phyloP scores from a whole-genome alignment of 345 rosid species.

The Rhodamnia argentea region DNA sequence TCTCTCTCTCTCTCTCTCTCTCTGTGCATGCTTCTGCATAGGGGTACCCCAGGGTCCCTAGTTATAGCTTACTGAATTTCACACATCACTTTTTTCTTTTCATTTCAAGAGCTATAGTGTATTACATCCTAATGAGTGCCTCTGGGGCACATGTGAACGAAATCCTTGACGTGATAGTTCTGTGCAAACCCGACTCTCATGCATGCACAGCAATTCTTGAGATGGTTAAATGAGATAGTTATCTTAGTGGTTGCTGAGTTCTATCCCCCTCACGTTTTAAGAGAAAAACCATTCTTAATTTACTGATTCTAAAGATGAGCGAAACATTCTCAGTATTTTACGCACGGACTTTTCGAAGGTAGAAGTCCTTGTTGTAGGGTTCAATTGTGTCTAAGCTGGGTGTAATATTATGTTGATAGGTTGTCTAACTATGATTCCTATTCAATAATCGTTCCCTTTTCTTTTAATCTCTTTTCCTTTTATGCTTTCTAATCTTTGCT shows the following conservation, averaged over 20 bases:
- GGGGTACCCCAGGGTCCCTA: not conserved
- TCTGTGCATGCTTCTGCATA: not conserved
- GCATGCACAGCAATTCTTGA: not conserved
- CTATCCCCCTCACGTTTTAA: not conserved
- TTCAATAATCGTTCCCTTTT: not conserved
- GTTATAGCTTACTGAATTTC: not conserved
- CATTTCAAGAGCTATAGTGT: not conserved
- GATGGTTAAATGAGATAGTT: not conserved
- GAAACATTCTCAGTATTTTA: not conserved
- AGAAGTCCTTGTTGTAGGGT: not conserved
- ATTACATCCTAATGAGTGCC: not conserved
- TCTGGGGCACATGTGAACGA: not conserved
- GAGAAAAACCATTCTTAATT: not conserved
- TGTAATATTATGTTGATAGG: not conserved
- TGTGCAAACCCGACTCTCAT: not conserved
- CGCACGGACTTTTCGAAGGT: not conserved
- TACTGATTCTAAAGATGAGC: not conserved
- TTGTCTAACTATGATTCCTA: not conserved
- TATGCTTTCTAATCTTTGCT: not conserved
- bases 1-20: not conserved
- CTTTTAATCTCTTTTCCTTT: not conserved
- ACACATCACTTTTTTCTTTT: not conserved
- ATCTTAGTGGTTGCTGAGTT: not conserved
- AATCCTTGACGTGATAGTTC: not conserved
- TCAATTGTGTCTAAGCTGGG: not conserved